Evolutionary conservation across 2,329 filamentous ascomycete species (phyloP).

Genomic region (Cercospora brassicicola): DNA sequence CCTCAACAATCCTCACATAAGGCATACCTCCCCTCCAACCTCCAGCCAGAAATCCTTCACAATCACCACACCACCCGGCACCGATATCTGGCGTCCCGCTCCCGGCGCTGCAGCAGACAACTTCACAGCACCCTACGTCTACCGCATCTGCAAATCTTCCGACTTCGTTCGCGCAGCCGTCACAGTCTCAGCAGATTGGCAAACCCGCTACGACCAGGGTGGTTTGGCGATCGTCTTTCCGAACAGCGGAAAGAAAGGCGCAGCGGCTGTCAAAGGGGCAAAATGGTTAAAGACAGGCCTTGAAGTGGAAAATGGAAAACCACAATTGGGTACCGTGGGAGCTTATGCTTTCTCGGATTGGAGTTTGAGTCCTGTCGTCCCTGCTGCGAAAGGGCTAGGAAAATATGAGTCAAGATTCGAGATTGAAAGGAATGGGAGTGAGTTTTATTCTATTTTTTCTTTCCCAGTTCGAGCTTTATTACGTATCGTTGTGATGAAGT

Average conservation of each 20-base stretch:
- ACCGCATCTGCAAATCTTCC: constrained; percentile 16
- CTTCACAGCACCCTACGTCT: constrained; percentile 25
- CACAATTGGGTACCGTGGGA: constrained; percentile 21
- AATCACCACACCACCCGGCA: constrained; percentile 20
- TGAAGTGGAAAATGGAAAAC: constrained; percentile 20
- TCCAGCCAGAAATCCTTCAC: constrained; percentile 20
- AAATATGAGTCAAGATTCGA: constrained; percentile 18
- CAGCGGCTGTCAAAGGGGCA: background rate
- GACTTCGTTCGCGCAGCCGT: constrained; percentile 18
- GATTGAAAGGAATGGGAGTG: constrained; percentile 48
- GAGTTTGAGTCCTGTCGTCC: constrained; percentile 22
- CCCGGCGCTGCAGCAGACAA: constrained; percentile 18
- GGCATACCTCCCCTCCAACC: constrained; percentile 6
- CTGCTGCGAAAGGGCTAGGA: constrained; percentile 7
- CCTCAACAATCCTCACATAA: constrained; percentile 19
- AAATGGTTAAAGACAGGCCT: constrained; percentile 23
- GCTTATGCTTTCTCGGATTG: constrained; percentile 23
- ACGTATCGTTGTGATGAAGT: background rate
- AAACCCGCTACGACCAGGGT: constrained; percentile 23
- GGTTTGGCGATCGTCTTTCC: constrained; percentile 22
- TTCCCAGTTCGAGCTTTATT: background rate
- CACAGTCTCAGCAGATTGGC: constrained; percentile 20
- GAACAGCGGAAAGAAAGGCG: background rate
- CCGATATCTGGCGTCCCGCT: constrained; percentile 24
- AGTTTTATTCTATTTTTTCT: constrained; percentile 25